Evolutionary conservation across 1,284 basidiomycete genomes (phyloP).

Genomic region (Erythrobasidium hasegawianum): DNA sequence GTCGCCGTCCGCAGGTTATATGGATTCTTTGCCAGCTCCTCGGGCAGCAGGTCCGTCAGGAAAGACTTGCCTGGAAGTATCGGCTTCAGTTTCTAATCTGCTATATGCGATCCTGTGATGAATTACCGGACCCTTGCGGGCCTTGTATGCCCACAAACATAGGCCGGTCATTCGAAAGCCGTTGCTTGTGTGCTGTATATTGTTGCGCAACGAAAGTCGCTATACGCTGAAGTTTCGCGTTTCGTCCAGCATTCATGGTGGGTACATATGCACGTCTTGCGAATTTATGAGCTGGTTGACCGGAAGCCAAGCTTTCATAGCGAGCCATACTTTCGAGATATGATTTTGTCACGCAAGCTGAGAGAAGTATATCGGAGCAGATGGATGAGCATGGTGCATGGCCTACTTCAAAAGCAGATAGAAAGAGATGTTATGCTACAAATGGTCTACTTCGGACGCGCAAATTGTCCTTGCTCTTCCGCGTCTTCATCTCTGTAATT

Average conservation of each 20-base stretch:
- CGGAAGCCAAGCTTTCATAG: too few relatives aligned
- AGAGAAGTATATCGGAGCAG: too few relatives aligned
- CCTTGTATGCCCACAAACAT: conserved; percentile 72
- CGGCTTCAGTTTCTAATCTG: not conserved
- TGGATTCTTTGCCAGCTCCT: conserved; percentile 55
- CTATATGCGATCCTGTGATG: too few relatives aligned
- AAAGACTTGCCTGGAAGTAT: conserved; percentile 63
- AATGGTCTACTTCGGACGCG: not conserved
- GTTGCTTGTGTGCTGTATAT: conserved; percentile 33
- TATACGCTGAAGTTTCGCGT: conserved; percentile 11
- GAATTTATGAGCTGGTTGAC: too few relatives aligned
- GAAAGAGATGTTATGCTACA: too few relatives aligned
- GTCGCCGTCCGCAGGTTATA: conserved; percentile 60
- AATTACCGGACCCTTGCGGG: conserved; percentile 58
- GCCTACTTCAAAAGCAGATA: too few relatives aligned
- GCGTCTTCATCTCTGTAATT: not conserved
- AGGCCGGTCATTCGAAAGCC: conserved; percentile 37
- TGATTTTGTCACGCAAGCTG: too few relatives aligned
- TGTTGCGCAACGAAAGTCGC: conserved; percentile 41
- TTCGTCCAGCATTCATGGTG: too few relatives aligned
- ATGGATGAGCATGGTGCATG: too few relatives aligned
- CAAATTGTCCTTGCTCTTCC: conserved; percentile 9
- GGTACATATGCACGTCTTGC: too few relatives aligned
- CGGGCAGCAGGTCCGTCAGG: conserved; percentile 59
- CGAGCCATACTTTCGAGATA: too few relatives aligned